phyloP scores from a whole-genome alignment of 768 basidiomycete genomes.

The Trametes gibbosa region DNA sequence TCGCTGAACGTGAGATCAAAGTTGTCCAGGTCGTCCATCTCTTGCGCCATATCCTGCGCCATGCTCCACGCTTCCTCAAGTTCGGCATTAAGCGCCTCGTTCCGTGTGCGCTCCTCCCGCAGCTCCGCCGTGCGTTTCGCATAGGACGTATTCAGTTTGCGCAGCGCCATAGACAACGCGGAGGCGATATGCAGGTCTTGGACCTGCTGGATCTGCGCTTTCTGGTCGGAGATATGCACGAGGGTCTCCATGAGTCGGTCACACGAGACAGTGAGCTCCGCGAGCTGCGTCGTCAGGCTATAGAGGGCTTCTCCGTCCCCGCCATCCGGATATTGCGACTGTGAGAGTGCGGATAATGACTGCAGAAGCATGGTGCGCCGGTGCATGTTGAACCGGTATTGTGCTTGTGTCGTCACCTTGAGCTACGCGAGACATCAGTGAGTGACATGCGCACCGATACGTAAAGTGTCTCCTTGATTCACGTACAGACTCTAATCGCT shows the following conservation, averaged over 20 bases:
- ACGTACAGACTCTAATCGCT: conserved; percentile 45
- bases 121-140: conserved; percentile 63
- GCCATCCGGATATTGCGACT: conserved; percentile 27
- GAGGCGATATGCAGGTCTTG: conserved; percentile 69
- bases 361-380: conserved; percentile 70
- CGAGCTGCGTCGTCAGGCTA: conserved; percentile 54
- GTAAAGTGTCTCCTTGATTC: background rate
- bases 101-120: conserved; percentile 41
- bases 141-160: conserved; percentile 78
- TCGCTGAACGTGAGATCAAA: conserved; percentile 22
- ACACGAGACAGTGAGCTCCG: conserved; percentile 54
- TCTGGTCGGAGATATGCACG: conserved; percentile 57
- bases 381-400: conserved; percentile 65
- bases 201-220: conserved; percentile 57
- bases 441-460: background rate
- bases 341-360: conserved; percentile 56
- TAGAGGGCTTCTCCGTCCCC: conserved; percentile 40
- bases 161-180: conserved; percentile 72
- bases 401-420: conserved; percentile 56
- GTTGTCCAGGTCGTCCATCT: conserved; percentile 63
- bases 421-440: conserved; percentile 21
- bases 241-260: conserved; percentile 60
- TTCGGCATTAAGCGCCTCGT: conserved; percentile 61
- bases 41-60: conserved; percentile 68
- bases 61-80: conserved; percentile 80